Base-by-base conservation (phyloP, 2,329 filamentous ascomycete genomes). In the Fusarium guadeloupense region DNA sequence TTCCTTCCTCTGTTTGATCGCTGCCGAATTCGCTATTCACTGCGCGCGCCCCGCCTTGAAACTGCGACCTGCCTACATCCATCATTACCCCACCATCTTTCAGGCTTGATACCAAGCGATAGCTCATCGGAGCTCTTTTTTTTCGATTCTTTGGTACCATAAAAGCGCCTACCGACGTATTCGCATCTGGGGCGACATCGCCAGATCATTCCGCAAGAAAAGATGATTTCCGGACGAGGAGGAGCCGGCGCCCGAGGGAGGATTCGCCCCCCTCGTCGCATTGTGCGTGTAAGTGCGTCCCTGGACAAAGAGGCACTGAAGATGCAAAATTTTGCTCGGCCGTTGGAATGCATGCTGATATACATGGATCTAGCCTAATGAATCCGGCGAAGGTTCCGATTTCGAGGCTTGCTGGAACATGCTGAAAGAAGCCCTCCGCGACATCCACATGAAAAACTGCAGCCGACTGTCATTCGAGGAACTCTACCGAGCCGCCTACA, bases 371-470 rank as follows among this genome's bases (percentile, higher is more conserved):
- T 57, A 77, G 75, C 69, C 74, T 7, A 75, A 72, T 46, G 74
- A 62, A 28, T 43, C 76, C 16, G 83, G 80, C 58, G 87, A 89
- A 64, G 81, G 83, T 9, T 83, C 90, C 68, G 92, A 96, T 65
- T 97, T 97, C 72, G 91, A 97, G n/a, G 81, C 85, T 4, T 91
- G 88, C 67, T 99, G 95, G 95, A 81, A 82, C 13, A 86, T 87
- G 38, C 85, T 99, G 8, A 83, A 88, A 39, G 84, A 87, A 41
- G 93, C 94, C 5, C 85, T 99, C 46, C 83, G 81, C 52, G 91
- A 97, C 72, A 98, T 99, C 44, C 93, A 98, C 78, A 90, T 88
- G 54, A 93, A 96, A 74, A 95, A 96, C 74, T 93, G 93, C 57
- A 96, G 93, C 9, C 83, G 85, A 14, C 85, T 99, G 3, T 97